These are phyloP conservation scores for Mycena maculata DNA, from an alignment of 768 basidiomycete genomes.

Conservation along the genomic window DNA sequence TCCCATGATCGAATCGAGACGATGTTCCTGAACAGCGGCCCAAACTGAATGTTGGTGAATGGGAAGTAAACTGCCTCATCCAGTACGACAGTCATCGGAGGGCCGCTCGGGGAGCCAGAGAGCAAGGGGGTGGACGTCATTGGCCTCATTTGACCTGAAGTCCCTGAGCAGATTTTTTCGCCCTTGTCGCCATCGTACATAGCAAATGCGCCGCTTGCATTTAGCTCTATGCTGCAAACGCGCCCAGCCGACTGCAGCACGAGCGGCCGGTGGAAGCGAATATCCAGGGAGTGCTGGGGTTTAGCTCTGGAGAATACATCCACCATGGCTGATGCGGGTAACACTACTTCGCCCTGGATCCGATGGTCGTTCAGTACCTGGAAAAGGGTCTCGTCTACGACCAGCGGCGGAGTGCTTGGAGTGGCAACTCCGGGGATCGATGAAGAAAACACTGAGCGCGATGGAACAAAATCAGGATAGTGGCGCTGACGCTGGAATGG, in stretches of 20 bases:
- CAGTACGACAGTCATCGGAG: neutral
- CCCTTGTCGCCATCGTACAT: slow-evolving; percentile 38
- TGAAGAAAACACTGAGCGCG: slow-evolving; percentile 33
- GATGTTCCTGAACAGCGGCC: slow-evolving; percentile 45
- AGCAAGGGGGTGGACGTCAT: neutral
- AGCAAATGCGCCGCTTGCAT: slow-evolving; percentile 38
- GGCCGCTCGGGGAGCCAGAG: neutral
- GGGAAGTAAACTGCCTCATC: slow-evolving; percentile 40
- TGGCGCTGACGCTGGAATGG: slow-evolving; percentile 50
- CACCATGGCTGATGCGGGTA: slow-evolving; percentile 50
- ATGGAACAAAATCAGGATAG: slow-evolving; percentile 45
- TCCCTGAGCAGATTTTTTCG: slow-evolving; percentile 46
- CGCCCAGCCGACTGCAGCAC: slow-evolving; percentile 41
- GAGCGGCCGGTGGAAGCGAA: slow-evolving; percentile 46
- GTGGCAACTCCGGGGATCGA: neutral
- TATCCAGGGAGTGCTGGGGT: slow-evolving; percentile 26
- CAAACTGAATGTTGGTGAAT: slow-evolving; percentile 49
- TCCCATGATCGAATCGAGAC: slow-evolving; percentile 45
- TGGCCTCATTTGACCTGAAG: slow-evolving; percentile 13
- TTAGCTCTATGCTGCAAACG: slow-evolving; percentile 38
- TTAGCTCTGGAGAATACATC: slow-evolving; percentile 41
- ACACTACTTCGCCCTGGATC: slow-evolving; percentile 49
- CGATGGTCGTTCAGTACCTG: slow-evolving; percentile 47
- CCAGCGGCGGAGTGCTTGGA: slow-evolving; percentile 28
- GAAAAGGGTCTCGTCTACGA: slow-evolving; percentile 43